Percentiles rank a stretch among this genome's conserved stretches.
phyloP scores from a whole-genome alignment of 768 basidiomycete genomes.

The Suillus plorans region DNA sequence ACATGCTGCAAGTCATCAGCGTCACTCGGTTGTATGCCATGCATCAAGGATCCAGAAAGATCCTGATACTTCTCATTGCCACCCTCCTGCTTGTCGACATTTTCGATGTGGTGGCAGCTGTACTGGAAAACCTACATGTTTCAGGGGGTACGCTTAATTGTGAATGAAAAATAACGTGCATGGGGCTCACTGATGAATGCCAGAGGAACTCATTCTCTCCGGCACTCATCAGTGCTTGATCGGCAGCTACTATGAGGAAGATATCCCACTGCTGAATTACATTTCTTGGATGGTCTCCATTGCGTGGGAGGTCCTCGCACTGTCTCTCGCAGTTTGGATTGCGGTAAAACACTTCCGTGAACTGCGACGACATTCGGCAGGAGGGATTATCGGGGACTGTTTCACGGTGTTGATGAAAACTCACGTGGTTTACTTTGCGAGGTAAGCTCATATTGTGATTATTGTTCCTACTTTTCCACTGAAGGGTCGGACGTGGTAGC shows the following conservation, averaged over 20 bases:
- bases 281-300: background rate
- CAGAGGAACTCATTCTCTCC: background rate
- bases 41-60: background rate
- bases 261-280: background rate
- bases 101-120: background rate
- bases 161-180: background rate
- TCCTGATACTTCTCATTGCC: background rate
- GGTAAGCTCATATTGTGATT: background rate
- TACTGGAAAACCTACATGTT: background rate
- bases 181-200: background rate
- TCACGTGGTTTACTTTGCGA: background rate
- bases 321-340: background rate
- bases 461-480: background rate
- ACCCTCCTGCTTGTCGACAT: background rate
- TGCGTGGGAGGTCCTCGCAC: background rate
- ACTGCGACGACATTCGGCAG: background rate
- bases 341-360: background rate
- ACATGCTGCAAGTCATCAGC: background rate
- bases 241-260: fast-evolving
- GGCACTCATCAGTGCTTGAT: background rate
- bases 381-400: background rate
- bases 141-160: background rate
- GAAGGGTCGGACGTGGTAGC: background rate
- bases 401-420: background rate
- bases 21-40: background rate